Conservation (phyloP, 139 green algal species). For the Auxenochlorella pyrenoidosa region DNA sequence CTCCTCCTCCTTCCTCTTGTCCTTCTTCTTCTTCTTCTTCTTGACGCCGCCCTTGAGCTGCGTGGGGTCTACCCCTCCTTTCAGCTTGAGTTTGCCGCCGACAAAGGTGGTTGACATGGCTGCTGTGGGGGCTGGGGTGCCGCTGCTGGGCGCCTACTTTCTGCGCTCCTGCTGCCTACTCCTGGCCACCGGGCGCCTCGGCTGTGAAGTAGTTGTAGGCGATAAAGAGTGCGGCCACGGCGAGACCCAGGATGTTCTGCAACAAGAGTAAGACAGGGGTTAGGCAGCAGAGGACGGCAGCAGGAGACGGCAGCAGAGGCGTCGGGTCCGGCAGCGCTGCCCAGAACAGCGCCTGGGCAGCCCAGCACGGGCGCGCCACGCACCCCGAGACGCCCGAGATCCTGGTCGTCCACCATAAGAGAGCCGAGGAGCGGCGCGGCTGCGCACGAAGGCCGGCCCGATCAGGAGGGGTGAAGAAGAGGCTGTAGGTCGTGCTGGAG, state of each 20-base stretch:
- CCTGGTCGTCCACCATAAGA: conserved; percentile 69
- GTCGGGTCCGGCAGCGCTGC: not conserved
- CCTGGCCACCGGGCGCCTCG: conserved; percentile 18
- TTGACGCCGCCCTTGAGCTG: conserved; percentile 56
- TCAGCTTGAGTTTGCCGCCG: conserved; percentile 90
- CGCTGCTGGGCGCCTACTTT: not conserved
- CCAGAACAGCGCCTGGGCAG: not conserved
- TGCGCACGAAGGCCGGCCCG: not conserved
- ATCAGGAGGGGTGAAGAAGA: not conserved
- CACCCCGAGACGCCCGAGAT: conserved; percentile 73
- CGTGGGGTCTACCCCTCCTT: conserved; percentile 67
- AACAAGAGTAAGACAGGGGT: not conserved
- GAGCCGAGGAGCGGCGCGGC: not conserved
- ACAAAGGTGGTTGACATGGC: conserved; percentile 72
- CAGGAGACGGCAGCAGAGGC: not conserved
- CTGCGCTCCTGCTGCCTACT: not conserved
- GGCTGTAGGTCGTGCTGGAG: not conserved
- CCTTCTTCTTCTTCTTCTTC: conserved; percentile 92
- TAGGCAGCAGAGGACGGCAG: not conserved
- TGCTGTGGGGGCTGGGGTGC: not conserved
- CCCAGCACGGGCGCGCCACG: not conserved
- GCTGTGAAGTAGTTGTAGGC: conserved; percentile 81
- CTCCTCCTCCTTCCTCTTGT: conserved; percentile 50
- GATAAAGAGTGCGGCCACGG: conserved; percentile 78
- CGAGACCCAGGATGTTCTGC: conserved; percentile 80